Conservation (phyloP, 2,329 filamentous ascomycete species). For the Lithohypha guttulata region DNA sequence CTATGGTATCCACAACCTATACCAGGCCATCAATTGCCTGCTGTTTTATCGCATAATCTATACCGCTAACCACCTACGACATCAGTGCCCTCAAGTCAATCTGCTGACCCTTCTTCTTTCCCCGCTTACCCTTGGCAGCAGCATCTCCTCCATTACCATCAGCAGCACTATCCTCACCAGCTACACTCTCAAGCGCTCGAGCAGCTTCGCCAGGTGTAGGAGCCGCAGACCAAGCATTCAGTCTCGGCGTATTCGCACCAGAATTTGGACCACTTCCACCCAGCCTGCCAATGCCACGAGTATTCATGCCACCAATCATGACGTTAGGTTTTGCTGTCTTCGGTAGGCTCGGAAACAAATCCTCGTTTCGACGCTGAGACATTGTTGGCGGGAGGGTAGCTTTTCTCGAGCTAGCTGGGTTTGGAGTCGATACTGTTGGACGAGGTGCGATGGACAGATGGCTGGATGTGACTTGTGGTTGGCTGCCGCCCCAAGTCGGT, state of each 20-base stretch:
- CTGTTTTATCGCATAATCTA: no score
- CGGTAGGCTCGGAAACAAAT: constrained; percentile 75
- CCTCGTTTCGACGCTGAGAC: constrained; percentile 29
- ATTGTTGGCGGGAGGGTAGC: constrained; percentile 14
- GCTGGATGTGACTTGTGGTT: constrained; percentile 23
- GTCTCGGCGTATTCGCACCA: constrained; percentile 22
- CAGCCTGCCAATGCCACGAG: constrained; percentile 37
- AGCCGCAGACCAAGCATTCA: constrained; percentile 30
- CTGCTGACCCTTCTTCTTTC: constrained; percentile 33
- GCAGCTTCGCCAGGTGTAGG: constrained; percentile 17
- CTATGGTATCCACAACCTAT: no score
- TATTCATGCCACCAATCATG: constrained; percentile 34
- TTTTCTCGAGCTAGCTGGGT: constrained; percentile 10
- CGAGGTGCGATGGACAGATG: constrained; percentile 18
- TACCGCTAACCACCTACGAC: no score
- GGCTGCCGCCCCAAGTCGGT: constrained; percentile 21
- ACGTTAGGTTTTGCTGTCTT: constrained; percentile 59
- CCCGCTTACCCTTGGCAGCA: constrained; percentile 24
- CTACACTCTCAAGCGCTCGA: constrained; percentile 14
- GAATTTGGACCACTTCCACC: constrained; percentile 23
- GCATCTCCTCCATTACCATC: constrained; percentile 16
- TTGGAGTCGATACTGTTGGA: constrained; percentile 11
- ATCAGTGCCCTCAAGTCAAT: no score
- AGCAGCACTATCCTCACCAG: constrained; percentile 8
- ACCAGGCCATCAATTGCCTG: no score